Evolutionary conservation across 2,329 filamentous ascomycete genomes (phyloP).

Genomic region (Aspergillus pseudonomiae): DNA sequence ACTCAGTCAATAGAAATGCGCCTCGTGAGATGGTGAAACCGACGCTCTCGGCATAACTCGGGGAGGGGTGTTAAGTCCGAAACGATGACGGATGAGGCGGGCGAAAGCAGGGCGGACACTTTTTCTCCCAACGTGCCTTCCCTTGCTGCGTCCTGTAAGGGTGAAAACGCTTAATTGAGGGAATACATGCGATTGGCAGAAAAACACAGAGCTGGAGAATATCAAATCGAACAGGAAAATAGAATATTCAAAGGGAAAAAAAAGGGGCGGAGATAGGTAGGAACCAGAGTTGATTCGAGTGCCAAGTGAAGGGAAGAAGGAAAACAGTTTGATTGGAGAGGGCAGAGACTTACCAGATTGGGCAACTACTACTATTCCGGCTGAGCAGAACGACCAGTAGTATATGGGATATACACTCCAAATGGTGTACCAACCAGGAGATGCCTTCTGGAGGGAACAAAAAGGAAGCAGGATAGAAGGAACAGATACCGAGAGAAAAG

Average conservation of each 20-base stretch:
- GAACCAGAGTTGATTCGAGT: conserved; percentile 6
- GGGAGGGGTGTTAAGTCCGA: conserved; percentile 6
- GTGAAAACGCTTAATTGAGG: background rate
- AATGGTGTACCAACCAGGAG: background rate
- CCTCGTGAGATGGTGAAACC: conserved; percentile 21
- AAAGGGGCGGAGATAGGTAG: background rate
- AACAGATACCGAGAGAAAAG: conserved; percentile 9
- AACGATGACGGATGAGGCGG: conserved; percentile 9
- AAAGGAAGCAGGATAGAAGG: background rate
- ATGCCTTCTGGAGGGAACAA: conserved; percentile 1
- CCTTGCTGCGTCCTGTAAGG: conserved; percentile 5
- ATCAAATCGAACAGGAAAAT: background rate
- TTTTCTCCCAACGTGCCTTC: conserved; percentile 6
- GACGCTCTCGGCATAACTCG: conserved; percentile 13
- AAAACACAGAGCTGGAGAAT: background rate
- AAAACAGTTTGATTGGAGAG: conserved; percentile 9
- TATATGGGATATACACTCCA: background rate
- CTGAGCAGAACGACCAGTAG: background rate
- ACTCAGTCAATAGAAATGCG: conserved; percentile 29
- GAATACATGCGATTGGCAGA: background rate
- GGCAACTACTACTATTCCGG: conserved; percentile 2
- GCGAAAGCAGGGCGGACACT: conserved; percentile 9
- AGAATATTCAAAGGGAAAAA: background rate
- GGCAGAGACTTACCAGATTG: conserved; percentile 9
- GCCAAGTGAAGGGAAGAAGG: conserved; percentile 12